Evolutionary conservation across 495 filamentous ascomycete species (phyloP), one percentile per base, ranked within the genome.

Genomic region (Penicillium egyptiacum): DNA sequence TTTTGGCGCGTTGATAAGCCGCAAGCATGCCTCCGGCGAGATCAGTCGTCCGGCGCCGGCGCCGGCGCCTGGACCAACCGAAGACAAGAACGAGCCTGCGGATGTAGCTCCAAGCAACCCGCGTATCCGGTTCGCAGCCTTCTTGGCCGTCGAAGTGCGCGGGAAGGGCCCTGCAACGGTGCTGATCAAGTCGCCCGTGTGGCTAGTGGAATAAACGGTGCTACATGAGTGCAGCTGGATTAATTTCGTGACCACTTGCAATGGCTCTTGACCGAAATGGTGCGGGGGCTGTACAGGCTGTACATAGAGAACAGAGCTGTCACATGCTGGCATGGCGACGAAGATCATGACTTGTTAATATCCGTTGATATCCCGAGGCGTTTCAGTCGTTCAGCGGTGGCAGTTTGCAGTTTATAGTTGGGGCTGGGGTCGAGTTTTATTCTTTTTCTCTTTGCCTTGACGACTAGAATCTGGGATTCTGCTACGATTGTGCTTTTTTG

Each of bases 151-250:
- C 9, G 90, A 96, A 71, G 90, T 98, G 7, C 78, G 91, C 56
- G 75, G 75, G 8, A 70, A 73, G 42, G 75, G 74, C 3, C 70
- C 75, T 4, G 79, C 88, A 61, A 90, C 87, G 68, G 88, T 96
- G 51, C 73, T 98, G 65, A 79, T 88, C 19, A 96, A 96, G 76
- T 88, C 94, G 39, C 92, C 95, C 16, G 90, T 97, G n/a, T 98
- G 89, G 84, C 75, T 81, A 26, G 63, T 88, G 17, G 78, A 75
- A 55, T 81, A 57, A 59, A 41, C 5, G 22, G 2, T 33, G 40
- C 5, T 26, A 50, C 20, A 25, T 25, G 1, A 3, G 2, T 26
- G 20, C 44, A 17, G 10, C 2, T 16, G 30, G 19, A 5, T 26
- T 20, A 48, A 11, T 42, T 37, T 40, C 25, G 20, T 1, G 20